Conservation (phyloP, 2,329 filamentous ascomycete species). For the Scorias spongiosa region DNA sequence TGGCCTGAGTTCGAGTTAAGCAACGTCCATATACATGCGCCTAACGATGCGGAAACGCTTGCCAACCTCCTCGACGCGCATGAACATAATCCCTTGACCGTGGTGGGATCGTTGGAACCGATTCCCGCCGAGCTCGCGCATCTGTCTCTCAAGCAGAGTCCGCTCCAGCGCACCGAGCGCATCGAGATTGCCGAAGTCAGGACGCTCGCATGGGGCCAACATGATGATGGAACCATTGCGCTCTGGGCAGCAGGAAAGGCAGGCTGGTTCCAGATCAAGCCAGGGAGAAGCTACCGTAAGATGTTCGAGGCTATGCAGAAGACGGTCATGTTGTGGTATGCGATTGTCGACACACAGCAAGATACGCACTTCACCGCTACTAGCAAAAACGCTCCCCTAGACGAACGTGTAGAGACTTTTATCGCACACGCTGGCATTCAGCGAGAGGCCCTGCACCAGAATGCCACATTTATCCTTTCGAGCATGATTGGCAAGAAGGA, state of each 20-base stretch:
- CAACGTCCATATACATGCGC: slow-evolving; percentile 39
- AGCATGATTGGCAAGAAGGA: slow-evolving; percentile 30
- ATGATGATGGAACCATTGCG: slow-evolving; percentile 41
- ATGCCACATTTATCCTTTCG: slow-evolving; percentile 28
- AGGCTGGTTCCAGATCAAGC: slow-evolving; percentile 55
- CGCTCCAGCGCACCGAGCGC: slow-evolving; percentile 7
- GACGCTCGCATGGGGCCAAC: slow-evolving; percentile 32
- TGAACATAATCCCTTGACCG: slow-evolving; percentile 42
- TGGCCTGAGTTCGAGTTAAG: slow-evolving; percentile 49
- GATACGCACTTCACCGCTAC: slow-evolving; percentile 10
- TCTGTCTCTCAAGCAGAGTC: slow-evolving; percentile 7
- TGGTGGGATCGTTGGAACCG: slow-evolving; percentile 44
- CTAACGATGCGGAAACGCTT: slow-evolving; percentile 12
- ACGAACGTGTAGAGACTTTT: slow-evolving; percentile 12
- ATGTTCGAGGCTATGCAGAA: slow-evolving; percentile 47
- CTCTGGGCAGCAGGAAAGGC: slow-evolving; percentile 51
- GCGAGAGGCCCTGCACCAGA: slow-evolving; percentile 13
- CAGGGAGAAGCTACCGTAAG: slow-evolving; percentile 39
- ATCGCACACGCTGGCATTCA: background rate
- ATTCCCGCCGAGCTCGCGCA: slow-evolving; percentile 27
- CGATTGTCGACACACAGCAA: slow-evolving; percentile 41
- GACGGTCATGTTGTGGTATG: slow-evolving; percentile 50
- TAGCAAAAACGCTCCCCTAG: slow-evolving; percentile 19
- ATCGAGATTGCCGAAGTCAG: slow-evolving; percentile 42
- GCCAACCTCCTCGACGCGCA: slow-evolving; percentile 46